Evolutionary conservation across 352 stramenopile species (phyloP), one percentile per base, ranked within the genome.

Genomic region (Plasmopara viticola): DNA sequence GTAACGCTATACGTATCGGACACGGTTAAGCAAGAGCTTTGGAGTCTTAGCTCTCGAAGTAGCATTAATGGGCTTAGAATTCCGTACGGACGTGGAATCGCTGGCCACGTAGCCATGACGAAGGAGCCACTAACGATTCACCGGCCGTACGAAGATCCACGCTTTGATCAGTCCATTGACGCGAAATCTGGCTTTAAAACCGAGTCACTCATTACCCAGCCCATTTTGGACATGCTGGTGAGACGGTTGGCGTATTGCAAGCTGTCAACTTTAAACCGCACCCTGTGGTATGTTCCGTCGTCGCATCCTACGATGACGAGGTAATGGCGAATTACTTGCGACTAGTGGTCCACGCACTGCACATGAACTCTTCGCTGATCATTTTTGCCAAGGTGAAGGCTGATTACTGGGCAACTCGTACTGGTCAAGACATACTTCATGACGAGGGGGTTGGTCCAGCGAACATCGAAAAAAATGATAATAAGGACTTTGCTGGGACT

Each of bases 121-220:
- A 82, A 82, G 35, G 57, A 86, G 44, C 60, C 68, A 17, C 42
- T 92, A 13, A 75, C 83, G 10, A 70, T 93, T 5, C 66, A 64
- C 12, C 79, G 86, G 39, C 79, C 80, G 0, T 91, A 93, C 60
- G 70, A 91, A 38, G 81, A 89, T 43, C 58, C 75, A 12, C 78
- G 78, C 14, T 95, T 95, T 55, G 84, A 93, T 57, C 64, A 60
- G 5, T 89, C 80, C 39, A 83, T 92, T 25, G 84, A 95, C 63
- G 50, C 74, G 33, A 86, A 85, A 60, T 86, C 86, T 42, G 80
- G 82, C 31, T 95, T 90, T 70, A 84, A 85, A 48, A 94, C 86
- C 0, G 74, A 89, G 38, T 87, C 72, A 29, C 52, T 90, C 12
- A 55, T 94, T 15, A 86, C 74, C 9, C 77, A 93, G 9, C 80